Base-by-base conservation (phyloP, 2,329 filamentous ascomycete species). In the Monosporascus sp. region DNA sequence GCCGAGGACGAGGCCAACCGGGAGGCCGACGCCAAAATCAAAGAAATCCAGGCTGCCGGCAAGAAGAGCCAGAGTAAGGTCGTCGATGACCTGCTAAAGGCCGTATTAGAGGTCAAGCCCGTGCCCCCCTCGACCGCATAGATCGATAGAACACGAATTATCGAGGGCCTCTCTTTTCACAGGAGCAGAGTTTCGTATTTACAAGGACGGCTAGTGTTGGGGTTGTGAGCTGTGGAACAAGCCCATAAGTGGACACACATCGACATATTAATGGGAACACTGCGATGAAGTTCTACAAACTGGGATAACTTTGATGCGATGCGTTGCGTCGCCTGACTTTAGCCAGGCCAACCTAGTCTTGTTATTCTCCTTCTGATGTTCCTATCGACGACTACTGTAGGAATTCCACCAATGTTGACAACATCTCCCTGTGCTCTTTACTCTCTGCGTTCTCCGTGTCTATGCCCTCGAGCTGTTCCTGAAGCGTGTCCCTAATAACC, bases 41-140 rank as follows among this genome's bases (percentile, higher is more conserved):
- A 85, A 71, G 85, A 89, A 71, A 97, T 97, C 70, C 82, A 89
- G 70, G 80, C 79, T 51, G 84, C 90, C 36, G 93, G 92, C 57
- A 82, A 88, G 72, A 88, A 91, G 78, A 84, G 83, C 59, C 89
- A 91, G 67, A 80, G 81, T 60, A 81, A 88, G 69, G 92, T 99
- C 18, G 80, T 97, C 50, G 83, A 89, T 61, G 87, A 95, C 67
- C 76, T 99, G 60, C 81, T 97, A 61, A 81, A 83, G 59, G 90
- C 89, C n/a, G 90, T 97, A 38, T 86, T 90, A 61, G 85, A 93
- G 58, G 87, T 93, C 58, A 85, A 90, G 72, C 88, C 92, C 15
- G 80, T 88, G 58, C 61, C 78, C 15, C 76, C 76, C 6, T 59
- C 64, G 18, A 61, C 61, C 49, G 62, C 62, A 34, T 34, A 34